Percentiles rank a stretch among this genome's conserved stretches.
These are phyloP conservation scores for Pisolithus tinctorius DNA, from an alignment of 768 basidiomycete species.

Conservation along the genomic window DNA sequence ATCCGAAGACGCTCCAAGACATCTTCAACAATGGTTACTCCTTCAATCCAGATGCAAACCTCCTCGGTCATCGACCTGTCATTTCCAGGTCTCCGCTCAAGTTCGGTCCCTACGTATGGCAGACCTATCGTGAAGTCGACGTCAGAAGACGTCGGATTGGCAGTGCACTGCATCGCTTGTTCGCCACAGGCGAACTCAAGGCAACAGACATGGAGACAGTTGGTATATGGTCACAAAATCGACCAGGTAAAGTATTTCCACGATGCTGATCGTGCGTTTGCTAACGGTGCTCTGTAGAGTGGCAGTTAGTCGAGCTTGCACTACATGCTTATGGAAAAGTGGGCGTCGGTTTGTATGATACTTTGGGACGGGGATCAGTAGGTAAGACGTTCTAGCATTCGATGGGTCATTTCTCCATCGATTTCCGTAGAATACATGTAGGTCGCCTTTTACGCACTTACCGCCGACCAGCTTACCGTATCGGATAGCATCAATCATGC, in stretches of 20 bases:
- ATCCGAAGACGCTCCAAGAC: constrained; percentile 51
- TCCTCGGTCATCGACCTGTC: constrained; percentile 64
- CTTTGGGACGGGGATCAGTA: constrained; percentile 84
- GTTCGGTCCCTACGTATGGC: constrained; percentile 71
- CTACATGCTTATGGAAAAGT: constrained; percentile 77
- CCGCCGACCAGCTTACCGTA: constrained; percentile 4
- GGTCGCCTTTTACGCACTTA: constrained; percentile 4
- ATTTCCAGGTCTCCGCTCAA: constrained; percentile 60
- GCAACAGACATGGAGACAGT: constrained; percentile 66
- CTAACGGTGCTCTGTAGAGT: constrained; percentile 47
- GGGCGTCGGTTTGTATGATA: constrained; percentile 89
- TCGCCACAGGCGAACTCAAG: constrained; percentile 52
- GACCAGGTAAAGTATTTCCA: constrained; percentile 52
- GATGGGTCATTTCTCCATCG: not conserved
- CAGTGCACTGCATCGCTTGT: constrained; percentile 64
- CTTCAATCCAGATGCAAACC: constrained; percentile 40
- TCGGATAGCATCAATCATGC: constrained; percentile 72
- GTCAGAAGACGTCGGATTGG: constrained; percentile 64
- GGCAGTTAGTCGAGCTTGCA: constrained; percentile 88
- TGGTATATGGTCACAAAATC: constrained; percentile 79
- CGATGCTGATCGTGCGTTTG: not conserved
- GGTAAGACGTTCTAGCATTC: constrained; percentile 43
- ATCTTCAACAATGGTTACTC: constrained; percentile 62
- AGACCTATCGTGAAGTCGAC: constrained; percentile 72
- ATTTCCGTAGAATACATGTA: constrained; percentile 65